These are phyloP conservation scores for Pseudogymnoascus sp. DNA, from an alignment of 2,329 filamentous ascomycete genomes.

Conservation along the genomic window DNA sequence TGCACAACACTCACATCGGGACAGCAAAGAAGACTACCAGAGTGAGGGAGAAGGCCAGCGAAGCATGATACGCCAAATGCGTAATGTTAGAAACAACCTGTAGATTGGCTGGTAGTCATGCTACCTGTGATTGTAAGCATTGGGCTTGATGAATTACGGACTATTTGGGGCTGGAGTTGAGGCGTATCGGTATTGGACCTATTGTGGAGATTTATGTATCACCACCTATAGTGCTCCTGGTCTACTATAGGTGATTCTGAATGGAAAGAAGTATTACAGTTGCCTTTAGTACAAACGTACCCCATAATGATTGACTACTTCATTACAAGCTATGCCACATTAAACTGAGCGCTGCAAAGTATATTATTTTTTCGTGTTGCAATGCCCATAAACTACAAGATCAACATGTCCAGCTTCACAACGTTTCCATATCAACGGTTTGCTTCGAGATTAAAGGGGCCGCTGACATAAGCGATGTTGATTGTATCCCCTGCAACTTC, in stretches of 20 bases:
- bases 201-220: constrained; percentile 6
- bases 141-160: constrained; percentile 1
- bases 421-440: neutral
- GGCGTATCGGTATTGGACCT: neutral
- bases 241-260: neutral
- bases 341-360: neutral
- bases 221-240: constrained; percentile 2
- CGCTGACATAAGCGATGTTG: constrained; percentile 4
- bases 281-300: neutral
- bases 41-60: constrained; percentile 25
- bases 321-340: neutral
- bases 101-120: neutral
- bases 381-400: neutral
- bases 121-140: neutral
- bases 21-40: constrained; percentile 73
- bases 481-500: neutral
- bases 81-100: constrained; percentile 1
- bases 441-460: neutral
- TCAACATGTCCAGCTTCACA: neutral
- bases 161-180: constrained; percentile 1
- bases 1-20: constrained; percentile 86
- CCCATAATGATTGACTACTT: neutral
- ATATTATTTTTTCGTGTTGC: neutral
- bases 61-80: neutral
- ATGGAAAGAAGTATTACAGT: constrained; percentile 4